Conservation (phyloP, 306 rosid genomes). For the Chamaecrista fasciculata region DNA sequence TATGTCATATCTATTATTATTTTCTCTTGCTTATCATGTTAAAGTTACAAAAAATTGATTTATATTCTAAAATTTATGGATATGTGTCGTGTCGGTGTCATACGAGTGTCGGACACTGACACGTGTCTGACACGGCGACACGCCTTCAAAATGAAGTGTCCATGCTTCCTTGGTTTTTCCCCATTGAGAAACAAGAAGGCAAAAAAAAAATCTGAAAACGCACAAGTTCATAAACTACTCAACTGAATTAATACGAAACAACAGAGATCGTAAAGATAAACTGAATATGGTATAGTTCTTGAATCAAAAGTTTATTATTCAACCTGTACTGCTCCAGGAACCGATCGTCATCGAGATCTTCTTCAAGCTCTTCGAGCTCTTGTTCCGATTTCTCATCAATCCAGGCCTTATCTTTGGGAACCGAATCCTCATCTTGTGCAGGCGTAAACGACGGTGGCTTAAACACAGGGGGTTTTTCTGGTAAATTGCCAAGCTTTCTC, state of each 20-base stretch:
- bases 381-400: constrained; percentile 70
- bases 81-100: too few species aligned
- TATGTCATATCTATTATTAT: too few species aligned
- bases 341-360: constrained; percentile 79
- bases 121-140: too few species aligned
- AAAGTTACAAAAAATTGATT: too few species aligned
- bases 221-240: background rate
- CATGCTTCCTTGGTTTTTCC: too few species aligned
- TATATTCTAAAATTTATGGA: too few species aligned
- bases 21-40: too few species aligned
- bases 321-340: constrained; percentile 88
- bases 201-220: background rate
- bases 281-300: background rate
- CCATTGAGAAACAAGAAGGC: background rate
- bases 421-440: constrained; percentile 49
- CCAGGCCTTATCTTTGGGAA: constrained; percentile 77
- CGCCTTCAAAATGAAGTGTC: too few species aligned
- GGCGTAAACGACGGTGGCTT: constrained; percentile 83
- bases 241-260: background rate
- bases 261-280: background rate
- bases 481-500: constrained; percentile 82
- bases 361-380: constrained; percentile 86
- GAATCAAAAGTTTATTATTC: background rate
- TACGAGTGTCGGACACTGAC: too few species aligned
- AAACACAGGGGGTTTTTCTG: constrained; percentile 65